Conservation (phyloP, 345 rosid genomes). For the Rhodamnia rubescens region DNA sequence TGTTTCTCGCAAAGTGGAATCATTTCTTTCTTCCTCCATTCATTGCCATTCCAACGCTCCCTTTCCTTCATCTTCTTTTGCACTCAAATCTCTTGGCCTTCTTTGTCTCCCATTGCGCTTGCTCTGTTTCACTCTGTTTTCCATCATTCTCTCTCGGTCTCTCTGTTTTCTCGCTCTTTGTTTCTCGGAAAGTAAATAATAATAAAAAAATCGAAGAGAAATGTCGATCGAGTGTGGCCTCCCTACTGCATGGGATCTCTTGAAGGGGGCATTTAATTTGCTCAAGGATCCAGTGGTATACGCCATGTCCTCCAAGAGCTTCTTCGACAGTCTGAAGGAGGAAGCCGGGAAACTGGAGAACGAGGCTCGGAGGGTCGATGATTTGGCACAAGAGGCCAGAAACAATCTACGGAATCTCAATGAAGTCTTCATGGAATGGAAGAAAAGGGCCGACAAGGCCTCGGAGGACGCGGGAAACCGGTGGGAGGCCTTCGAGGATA, state of each 20-base stretch:
- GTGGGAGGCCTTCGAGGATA: accelerated
- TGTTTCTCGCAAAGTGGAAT: no score
- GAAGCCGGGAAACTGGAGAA: accelerated
- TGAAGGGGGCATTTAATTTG: not conserved
- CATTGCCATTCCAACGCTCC: no score
- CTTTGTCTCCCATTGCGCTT: not conserved
- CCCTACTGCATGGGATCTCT: accelerated
- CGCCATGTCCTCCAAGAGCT: not conserved
- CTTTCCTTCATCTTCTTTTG: no score
- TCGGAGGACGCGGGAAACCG: not conserved
- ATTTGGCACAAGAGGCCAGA: accelerated
- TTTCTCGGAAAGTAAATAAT: not conserved
- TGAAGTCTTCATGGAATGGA: accelerated
- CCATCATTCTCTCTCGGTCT: not conserved
- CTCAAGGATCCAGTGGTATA: not conserved
- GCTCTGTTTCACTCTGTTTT: not conserved
- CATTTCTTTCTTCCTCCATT: no score
- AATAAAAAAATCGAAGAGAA: not conserved
- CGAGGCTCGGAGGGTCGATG: accelerated
- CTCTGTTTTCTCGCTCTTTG: not conserved
- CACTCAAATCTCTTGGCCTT: not conserved
- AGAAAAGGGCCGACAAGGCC: accelerated
- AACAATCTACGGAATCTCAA: accelerated
- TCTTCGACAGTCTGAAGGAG: accelerated
- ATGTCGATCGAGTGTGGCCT: accelerated